These are phyloP conservation scores for Macrophomina tecta DNA, from an alignment of 2,329 filamentous ascomycete genomes.

Conservation along the genomic window DNA sequence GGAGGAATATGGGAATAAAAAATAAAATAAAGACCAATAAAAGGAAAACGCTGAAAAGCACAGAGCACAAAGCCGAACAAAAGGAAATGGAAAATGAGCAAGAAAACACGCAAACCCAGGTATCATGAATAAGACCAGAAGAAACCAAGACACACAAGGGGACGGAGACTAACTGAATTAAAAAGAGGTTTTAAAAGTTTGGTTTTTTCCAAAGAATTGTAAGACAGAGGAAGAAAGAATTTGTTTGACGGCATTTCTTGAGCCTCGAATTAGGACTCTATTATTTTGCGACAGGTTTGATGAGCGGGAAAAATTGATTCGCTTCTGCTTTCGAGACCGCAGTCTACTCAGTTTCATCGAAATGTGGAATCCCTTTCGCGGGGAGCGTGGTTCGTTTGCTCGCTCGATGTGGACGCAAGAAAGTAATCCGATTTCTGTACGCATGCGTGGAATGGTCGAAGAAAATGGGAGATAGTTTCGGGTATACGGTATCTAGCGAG, in stretches of 20 bases:
- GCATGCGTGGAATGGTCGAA: slow-evolving; percentile 1
- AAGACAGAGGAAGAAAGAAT: slow-evolving; percentile 12
- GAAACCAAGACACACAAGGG: background rate
- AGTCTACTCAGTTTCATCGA: slow-evolving; percentile 10
- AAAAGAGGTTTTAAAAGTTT: background rate
- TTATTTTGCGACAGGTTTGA: background rate
- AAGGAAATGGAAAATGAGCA: background rate
- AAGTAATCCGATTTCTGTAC: background rate
- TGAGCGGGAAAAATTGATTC: background rate
- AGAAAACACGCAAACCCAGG: slow-evolving; percentile 24
- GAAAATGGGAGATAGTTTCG: slow-evolving; percentile 9
- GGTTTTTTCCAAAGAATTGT: slow-evolving; percentile 2
- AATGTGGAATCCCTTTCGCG: background rate
- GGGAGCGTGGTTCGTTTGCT: background rate
- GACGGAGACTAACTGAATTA: slow-evolving; percentile 16
- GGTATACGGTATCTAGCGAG: slow-evolving; percentile 23
- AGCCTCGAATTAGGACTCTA: background rate
- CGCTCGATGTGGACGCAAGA: background rate
- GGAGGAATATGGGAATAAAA: background rate
- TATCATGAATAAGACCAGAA: slow-evolving; percentile 23
- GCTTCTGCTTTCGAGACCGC: slow-evolving; percentile 16
- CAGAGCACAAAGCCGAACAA: background rate
- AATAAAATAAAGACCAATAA: background rate
- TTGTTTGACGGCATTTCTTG: slow-evolving; percentile 11
- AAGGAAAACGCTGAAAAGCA: slow-evolving; percentile 21